A percentile compares a stretch with the other conserved stretches of the same genome.
These are phyloP conservation scores for Podila epigama DNA, from an alignment of 192 early-diverging fungal genomes.

Conservation along the genomic window DNA sequence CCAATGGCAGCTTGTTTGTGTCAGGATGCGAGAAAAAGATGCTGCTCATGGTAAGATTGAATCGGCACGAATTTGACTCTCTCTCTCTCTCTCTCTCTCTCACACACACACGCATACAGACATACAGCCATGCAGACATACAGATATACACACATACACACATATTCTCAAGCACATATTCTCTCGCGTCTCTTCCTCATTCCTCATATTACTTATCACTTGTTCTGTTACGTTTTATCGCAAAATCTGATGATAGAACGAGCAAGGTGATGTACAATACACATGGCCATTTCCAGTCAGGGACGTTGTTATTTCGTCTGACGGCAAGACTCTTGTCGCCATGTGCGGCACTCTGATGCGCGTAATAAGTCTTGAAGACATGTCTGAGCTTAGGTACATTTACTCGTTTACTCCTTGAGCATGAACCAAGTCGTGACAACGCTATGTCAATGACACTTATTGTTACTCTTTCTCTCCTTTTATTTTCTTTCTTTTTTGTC, in stretches of 20 bases:
- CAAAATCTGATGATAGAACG: background rate
- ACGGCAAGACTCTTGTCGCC: constrained; percentile 66
- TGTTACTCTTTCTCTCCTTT: background rate
- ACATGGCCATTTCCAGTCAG: constrained; percentile 58
- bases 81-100: too few relatives aligned
- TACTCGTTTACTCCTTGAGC: too few relatives aligned
- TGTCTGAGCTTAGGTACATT: constrained; percentile 24
- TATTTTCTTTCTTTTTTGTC: background rate
- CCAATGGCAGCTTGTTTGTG: constrained; percentile 83
- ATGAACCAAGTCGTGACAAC: background rate
- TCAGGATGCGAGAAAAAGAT: constrained; percentile 86
- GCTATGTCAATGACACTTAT: background rate
- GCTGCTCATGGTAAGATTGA: constrained; percentile 70
- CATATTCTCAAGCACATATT: too few relatives aligned
- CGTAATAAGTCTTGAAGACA: constrained; percentile 34
- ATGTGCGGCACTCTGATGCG: constrained; percentile 34
- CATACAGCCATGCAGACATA: too few relatives aligned
- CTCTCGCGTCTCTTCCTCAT: too few relatives aligned
- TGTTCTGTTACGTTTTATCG: background rate
- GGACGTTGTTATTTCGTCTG: constrained; percentile 69
- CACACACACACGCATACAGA: too few relatives aligned
- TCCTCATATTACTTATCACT: background rate
- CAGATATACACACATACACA: too few relatives aligned
- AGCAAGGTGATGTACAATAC: constrained; percentile 62
- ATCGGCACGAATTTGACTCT: background rate